Conservation (phyloP, 441 rosid species). For the Cnidoscolus chayamansa region DNA sequence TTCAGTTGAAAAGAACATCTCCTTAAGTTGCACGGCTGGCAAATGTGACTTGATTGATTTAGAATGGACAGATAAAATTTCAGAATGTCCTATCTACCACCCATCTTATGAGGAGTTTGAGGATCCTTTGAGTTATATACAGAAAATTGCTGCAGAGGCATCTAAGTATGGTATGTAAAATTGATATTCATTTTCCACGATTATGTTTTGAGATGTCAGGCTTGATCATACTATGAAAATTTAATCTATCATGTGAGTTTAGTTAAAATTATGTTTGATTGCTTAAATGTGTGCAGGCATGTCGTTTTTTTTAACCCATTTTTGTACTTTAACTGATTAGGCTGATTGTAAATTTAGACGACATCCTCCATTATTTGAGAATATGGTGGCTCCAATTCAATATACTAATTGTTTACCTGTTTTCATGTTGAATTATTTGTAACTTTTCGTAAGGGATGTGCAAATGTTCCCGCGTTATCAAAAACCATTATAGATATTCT, state of each 20-base stretch:
- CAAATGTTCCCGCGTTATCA: background rate
- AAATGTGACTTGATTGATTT: slow-evolving; percentile 53
- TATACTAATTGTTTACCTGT: background rate
- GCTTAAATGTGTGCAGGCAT: background rate
- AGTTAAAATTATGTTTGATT: background rate
- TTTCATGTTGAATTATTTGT: background rate
- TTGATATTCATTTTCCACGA: background rate
- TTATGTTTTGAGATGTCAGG: background rate
- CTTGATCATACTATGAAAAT: background rate
- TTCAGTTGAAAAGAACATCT: slow-evolving; percentile 36
- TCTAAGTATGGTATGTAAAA: slow-evolving; percentile 62
- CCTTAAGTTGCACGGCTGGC: slow-evolving; percentile 45
- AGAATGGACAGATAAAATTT: slow-evolving; percentile 66
- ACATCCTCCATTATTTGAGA: background rate
- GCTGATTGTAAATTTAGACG: background rate
- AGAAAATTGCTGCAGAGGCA: slow-evolving; percentile 78
- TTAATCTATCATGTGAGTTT: background rate
- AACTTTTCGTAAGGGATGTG: background rate
- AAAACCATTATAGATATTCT: background rate
- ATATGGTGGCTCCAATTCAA: background rate
- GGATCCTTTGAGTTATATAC: slow-evolving; percentile 77
- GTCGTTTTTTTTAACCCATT: background rate
- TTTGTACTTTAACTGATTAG: background rate
- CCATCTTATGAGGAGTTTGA: slow-evolving; percentile 76
- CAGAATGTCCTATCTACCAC: slow-evolving; percentile 76